Evolutionary conservation across 495 filamentous ascomycete genomes (phyloP).

Genomic region (Hypomontagnella monticulosa): DNA sequence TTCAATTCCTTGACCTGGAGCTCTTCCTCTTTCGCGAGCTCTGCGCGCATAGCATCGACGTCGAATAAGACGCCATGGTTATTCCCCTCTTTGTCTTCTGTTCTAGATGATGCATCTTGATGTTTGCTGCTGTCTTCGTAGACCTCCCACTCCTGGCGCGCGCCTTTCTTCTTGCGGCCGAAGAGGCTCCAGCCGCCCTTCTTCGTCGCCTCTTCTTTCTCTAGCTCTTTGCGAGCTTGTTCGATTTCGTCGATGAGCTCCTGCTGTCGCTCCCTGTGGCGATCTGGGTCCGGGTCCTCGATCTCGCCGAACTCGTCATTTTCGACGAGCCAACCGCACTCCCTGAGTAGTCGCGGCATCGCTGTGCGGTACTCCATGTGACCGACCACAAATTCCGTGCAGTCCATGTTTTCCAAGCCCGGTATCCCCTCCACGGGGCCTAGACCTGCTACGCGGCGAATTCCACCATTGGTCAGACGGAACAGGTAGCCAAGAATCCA

Average conservation of each 20-base stretch:
- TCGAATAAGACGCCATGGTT: constrained; percentile 84
- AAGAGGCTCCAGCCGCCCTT: constrained; percentile 76
- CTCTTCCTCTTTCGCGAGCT: constrained; percentile 75
- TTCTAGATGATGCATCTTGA: constrained; percentile 41
- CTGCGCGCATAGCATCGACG: constrained; percentile 90
- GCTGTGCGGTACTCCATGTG: constrained; percentile 97
- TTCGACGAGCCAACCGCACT: constrained; percentile 85
- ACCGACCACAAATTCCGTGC: constrained; percentile 85
- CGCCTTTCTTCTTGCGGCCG: constrained; percentile 74
- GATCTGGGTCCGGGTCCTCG: constrained; percentile 95
- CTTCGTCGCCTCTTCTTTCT: constrained; percentile 63
- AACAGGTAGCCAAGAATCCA: constrained; percentile 99
- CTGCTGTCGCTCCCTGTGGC: constrained; percentile 84
- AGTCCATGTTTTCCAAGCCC: constrained; percentile 88
- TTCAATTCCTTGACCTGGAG: constrained; percentile 83
- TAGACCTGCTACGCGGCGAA: constrained; percentile 90
- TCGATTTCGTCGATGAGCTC: constrained; percentile 98
- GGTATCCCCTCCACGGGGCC: constrained; percentile 79
- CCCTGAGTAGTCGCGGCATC: constrained; percentile 86
- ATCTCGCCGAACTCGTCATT: constrained; percentile 97
- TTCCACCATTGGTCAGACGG: constrained; percentile 90
- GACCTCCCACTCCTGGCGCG: constrained; percentile 94
- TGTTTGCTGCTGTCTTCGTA: constrained; percentile 71
- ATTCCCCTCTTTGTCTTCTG: constrained; percentile 56
- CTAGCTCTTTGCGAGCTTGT: constrained; percentile 86